phyloP scores from a whole-genome alignment of 2,329 filamentous ascomycete genomes.

The Colletotrichum godetiae region DNA sequence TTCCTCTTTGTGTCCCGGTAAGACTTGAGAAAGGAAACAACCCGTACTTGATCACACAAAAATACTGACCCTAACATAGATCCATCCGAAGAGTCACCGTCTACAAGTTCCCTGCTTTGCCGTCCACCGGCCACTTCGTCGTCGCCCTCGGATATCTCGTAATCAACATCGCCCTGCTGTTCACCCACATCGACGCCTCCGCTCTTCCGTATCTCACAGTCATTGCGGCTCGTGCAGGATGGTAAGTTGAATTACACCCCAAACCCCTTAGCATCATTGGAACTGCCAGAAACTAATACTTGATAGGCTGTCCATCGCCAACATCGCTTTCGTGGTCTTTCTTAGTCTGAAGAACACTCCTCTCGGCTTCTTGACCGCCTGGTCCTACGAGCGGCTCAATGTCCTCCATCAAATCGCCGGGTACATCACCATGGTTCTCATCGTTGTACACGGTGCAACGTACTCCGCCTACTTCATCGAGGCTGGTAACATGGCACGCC shows the following conservation, averaged over 20 bases:
- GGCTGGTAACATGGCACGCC: conserved; percentile 40
- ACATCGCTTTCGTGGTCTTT: conserved; percentile 64
- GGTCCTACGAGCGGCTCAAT: conserved; percentile 70
- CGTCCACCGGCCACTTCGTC: conserved; percentile 44
- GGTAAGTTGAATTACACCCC: conserved; percentile 43
- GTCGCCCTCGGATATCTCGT: conserved; percentile 44
- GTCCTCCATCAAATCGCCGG: conserved; percentile 66
- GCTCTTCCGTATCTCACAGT: conserved; percentile 45
- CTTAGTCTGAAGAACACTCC: conserved; percentile 68
- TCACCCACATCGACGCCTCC: conserved; percentile 47
- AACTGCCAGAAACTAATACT: neutral
- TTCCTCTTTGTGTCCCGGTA: conserved; percentile 32
- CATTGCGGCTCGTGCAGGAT: conserved; percentile 51
- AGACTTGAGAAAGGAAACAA: neutral
- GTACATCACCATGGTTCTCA: conserved; percentile 57
- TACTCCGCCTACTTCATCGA: conserved; percentile 56
- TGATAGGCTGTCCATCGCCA: conserved; percentile 53
- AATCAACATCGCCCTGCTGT: conserved; percentile 48
- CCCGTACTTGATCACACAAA: neutral
- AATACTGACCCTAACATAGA: conserved; percentile 9
- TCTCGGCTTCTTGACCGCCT: conserved; percentile 61
- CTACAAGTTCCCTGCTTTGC: conserved; percentile 30
- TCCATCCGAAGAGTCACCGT: conserved; percentile 25
- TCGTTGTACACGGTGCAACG: conserved; percentile 57
- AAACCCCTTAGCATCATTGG: neutral